Conservation (phyloP, 2,329 filamentous ascomycete species). For the Fulvia fulva region DNA sequence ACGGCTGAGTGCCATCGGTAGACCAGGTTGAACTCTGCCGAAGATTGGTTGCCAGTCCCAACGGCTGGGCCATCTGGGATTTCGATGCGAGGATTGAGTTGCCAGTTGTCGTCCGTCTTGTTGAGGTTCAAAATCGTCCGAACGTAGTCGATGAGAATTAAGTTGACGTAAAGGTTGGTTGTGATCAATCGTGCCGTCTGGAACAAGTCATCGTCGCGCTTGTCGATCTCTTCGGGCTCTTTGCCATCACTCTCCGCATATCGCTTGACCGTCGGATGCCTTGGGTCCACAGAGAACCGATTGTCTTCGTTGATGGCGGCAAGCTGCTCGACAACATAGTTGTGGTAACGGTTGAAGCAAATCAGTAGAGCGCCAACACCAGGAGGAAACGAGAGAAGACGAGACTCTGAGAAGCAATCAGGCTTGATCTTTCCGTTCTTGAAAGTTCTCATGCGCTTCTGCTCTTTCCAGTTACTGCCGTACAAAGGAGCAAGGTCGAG, state of each 20-base stretch:
- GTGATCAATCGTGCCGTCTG: conserved; percentile 51
- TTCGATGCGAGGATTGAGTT: conserved; percentile 41
- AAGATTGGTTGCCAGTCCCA: conserved; percentile 50
- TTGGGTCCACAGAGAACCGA: conserved; percentile 68
- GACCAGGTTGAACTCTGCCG: conserved; percentile 52
- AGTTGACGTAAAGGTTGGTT: conserved; percentile 52
- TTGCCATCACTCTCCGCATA: conserved; percentile 26
- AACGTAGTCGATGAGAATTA: conserved; percentile 52
- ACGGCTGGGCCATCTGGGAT: conserved; percentile 37
- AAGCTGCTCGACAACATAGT: conserved; percentile 74
- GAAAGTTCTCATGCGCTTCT: conserved; percentile 61
- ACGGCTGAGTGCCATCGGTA: conserved; percentile 50
- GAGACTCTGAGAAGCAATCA: conserved; percentile 64
- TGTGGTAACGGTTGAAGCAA: conserved; percentile 74
- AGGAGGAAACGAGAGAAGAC: conserved; percentile 62
- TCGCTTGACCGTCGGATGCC: conserved; percentile 34
- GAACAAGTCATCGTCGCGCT: conserved; percentile 48
- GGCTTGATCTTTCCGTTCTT: conserved; percentile 66
- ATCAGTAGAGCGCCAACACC: conserved; percentile 66
- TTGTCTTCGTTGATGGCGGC: conserved; percentile 81
- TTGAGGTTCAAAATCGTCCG: conserved; percentile 51
- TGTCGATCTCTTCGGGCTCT: conserved; percentile 23
- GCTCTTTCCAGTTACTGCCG: conserved; percentile 64
- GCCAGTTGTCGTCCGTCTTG: conserved; percentile 41
- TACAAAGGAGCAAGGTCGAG: conserved; percentile 71